Base-by-base conservation (phyloP, 1,139 yeast genomes). In the Taphrina pruni region DNA sequence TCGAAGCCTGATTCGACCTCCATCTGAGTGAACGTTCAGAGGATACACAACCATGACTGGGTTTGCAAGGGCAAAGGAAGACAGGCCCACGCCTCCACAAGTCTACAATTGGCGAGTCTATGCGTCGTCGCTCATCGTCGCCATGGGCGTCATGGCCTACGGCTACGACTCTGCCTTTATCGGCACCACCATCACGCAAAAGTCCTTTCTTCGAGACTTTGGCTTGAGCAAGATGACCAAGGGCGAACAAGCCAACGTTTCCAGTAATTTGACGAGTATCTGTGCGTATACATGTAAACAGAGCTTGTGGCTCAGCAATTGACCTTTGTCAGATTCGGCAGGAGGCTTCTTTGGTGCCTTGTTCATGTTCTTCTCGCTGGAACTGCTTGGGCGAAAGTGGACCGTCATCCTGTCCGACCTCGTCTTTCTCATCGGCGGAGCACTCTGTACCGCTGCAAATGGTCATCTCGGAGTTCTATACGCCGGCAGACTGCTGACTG, bases 111-210 rank as follows among this genome's bases (percentile, higher is more conserved):
- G 51, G 51, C 51, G 51, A 11, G 51, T 46, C 17, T 46, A 46
- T n/a, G 20, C n/a, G 32, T 17, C 51, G 26, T 46, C 51, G 1
- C 51, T 46, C 20, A 46, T 46, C 20, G 51, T 46, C 26, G 21
- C 51, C 51, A 46, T 46, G 51, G 51, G 51, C 5, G 51, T 46
- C 51, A 46, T 46, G 51, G 51, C 51, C 14, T 46, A 46, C 3
- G 51, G 51, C 1, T 46, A 46, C 20, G 51, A 46, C n/a, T 46
- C 51, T 1, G 51, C 51, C 51, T 46, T 46, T 36, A 46, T 46
- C 20, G 51, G 51, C 2, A 46, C 51, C 14, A 46, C 51, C 21
- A 46, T 46, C 51, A 46, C 51, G 11, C 32, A 17, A 21, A 46
- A 17, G 32, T 46, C 51, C 26, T 46, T 46, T 21, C 26, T 46